Conservation (phyloP, 169 alveolate species). For the Eimeria zaria region DNA sequence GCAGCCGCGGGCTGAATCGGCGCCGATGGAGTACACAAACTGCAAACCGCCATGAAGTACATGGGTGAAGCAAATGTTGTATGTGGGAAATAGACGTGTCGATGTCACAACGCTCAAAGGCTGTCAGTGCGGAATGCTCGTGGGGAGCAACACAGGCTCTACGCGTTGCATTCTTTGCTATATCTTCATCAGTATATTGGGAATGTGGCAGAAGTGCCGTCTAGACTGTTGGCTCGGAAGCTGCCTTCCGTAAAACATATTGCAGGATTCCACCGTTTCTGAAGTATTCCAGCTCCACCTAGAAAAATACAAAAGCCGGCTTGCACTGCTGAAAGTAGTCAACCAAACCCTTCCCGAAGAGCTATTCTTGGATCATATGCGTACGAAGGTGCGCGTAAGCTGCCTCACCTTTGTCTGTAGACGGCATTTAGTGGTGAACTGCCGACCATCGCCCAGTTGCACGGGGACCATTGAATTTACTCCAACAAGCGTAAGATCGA, state of each 20-base stretch:
- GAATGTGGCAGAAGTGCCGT: not conserved
- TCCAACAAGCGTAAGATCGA: slow-evolving; percentile 72
- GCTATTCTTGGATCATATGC: not conserved
- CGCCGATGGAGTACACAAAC: not conserved
- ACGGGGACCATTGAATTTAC: slow-evolving; percentile 59
- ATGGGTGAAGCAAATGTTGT: not conserved
- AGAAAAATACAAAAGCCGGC: not conserved
- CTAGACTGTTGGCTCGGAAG: not conserved
- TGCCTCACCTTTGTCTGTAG: slow-evolving; percentile 88
- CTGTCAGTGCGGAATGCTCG: no score
- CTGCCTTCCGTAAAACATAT: slow-evolving; percentile 93
- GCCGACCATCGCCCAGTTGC: slow-evolving; percentile 82
- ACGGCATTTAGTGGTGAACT: slow-evolving; percentile 88
- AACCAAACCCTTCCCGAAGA: not conserved
- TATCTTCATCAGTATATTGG: not conserved
- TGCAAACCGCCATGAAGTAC: not conserved
- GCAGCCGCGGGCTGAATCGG: not conserved
- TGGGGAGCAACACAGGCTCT: not conserved
- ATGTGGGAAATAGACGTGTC: not conserved
- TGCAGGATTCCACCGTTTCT: slow-evolving; percentile 95
- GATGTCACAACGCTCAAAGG: not conserved
- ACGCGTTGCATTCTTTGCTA: not conserved
- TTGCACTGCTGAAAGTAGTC: slow-evolving; percentile 3
- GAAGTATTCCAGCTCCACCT: slow-evolving; percentile 94
- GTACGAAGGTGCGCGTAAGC: not conserved